These are phyloP conservation scores for Solanum habrochaites DNA, from an alignment of 257 asterid genomes.

Conservation along the genomic window DNA sequence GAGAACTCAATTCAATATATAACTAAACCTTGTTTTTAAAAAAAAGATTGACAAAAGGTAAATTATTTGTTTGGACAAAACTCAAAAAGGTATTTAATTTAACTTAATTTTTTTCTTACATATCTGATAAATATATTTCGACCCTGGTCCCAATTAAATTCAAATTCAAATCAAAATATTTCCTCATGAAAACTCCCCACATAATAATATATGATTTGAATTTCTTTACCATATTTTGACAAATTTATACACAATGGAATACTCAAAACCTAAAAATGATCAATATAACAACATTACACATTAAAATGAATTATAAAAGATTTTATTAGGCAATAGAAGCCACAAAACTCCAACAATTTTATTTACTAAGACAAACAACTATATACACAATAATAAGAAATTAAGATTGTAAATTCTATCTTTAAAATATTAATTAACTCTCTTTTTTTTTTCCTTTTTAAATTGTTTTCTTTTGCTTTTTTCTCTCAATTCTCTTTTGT, in stretches of 20 bases:
- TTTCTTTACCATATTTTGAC: background rate
- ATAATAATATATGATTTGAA: too few species aligned
- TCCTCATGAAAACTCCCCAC: too few species aligned
- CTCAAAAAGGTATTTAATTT: background rate
- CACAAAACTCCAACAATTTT: background rate
- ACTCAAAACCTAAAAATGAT: background rate
- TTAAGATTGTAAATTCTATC: background rate
- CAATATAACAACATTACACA: background rate
- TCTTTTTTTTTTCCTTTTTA: background rate
- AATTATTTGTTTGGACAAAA: background rate
- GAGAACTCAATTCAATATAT: too few species aligned
- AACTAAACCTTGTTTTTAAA: too few species aligned
- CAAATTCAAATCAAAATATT: too few species aligned
- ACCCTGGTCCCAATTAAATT: too few species aligned
- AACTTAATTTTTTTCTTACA: too few species aligned
- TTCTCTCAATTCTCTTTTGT: conserved; percentile 1
- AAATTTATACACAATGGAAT: background rate
- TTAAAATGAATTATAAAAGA: background rate
- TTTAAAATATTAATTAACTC: background rate
- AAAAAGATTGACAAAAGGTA: too few species aligned
- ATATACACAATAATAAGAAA: background rate
- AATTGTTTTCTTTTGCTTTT: conserved; percentile 33
- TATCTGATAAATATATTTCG: too few species aligned
- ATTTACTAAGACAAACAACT: background rate
- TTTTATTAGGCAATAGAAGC: background rate